phyloP scores from a whole-genome alignment of 2,329 filamentous ascomycete species.

The Aspergillus quadricinctus region DNA sequence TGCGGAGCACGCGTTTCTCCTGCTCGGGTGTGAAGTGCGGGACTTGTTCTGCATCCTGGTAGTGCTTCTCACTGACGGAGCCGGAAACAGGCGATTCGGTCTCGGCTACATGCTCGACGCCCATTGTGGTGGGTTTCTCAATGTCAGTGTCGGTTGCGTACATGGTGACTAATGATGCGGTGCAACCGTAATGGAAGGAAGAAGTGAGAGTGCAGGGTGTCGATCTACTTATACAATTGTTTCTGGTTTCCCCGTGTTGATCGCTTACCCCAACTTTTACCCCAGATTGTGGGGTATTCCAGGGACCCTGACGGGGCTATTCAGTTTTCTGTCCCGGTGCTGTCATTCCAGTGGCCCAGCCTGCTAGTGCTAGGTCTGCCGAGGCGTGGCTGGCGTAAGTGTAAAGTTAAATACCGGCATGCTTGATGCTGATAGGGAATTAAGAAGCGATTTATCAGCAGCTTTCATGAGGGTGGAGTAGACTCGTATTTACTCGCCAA shows the following conservation, averaged over 20 bases:
- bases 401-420: neutral
- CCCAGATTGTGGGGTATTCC: neutral
- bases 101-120: neutral
- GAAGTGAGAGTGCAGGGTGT: neutral
- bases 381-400: neutral
- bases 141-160: neutral
- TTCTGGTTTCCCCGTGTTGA: neutral
- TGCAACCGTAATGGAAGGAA: neutral
- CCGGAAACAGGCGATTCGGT: neutral
- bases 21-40: neutral
- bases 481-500: neutral
- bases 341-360: neutral
- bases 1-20: conserved; percentile 20
- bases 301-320: neutral
- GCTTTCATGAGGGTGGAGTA: too few species aligned
- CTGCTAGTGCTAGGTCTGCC: neutral
- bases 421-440: neutral
- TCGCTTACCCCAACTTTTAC: neutral
- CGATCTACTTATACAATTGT: neutral
- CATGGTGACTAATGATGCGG: neutral
- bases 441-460: neutral
- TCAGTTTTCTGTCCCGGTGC: neutral
- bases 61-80: neutral
- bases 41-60: neutral
- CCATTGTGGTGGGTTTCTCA: neutral